A percentile compares a stretch with the other conserved stretches of the same genome.
phyloP scores from a whole-genome alignment of 257 asterid genomes.

The Cinchona pubescens region DNA sequence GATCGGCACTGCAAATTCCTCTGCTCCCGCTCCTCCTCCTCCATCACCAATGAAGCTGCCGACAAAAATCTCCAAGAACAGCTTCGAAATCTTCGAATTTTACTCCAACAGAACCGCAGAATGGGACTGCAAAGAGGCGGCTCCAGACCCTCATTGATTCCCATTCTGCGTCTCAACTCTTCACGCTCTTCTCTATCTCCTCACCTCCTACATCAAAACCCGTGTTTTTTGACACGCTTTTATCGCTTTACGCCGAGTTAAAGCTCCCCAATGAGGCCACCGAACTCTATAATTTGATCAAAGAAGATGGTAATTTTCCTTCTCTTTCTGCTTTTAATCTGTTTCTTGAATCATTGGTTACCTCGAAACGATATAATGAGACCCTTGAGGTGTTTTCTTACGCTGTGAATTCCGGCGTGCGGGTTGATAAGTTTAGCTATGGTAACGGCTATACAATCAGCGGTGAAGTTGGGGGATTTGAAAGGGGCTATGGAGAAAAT shows the following conservation, averaged over 20 bases:
- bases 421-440: slow-evolving; percentile 59
- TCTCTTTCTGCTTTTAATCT: slow-evolving; percentile 49
- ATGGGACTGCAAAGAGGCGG: slow-evolving; percentile 48
- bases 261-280: slow-evolving; percentile 52
- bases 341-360: slow-evolving; percentile 60
- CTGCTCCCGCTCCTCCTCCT: not conserved
- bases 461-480: slow-evolving; percentile 62
- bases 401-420: slow-evolving; percentile 47
- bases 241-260: slow-evolving; percentile 54
- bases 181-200: slow-evolving; percentile 30
- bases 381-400: slow-evolving; percentile 44
- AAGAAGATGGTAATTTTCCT: slow-evolving; percentile 48
- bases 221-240: slow-evolving; percentile 38
- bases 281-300: slow-evolving; percentile 48
- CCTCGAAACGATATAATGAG: slow-evolving; percentile 29
- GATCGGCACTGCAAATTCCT: slow-evolving; percentile 12
- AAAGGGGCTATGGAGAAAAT: slow-evolving; percentile 44
- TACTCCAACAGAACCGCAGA: slow-evolving; percentile 52
- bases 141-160: slow-evolving; percentile 37
- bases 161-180: slow-evolving; percentile 52
- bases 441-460: slow-evolving; percentile 73
- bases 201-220: slow-evolving; percentile 41
- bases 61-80: slow-evolving; percentile 33
- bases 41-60: slow-evolving; percentile 8
- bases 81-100: slow-evolving; percentile 45